A percentile compares a stretch with the other conserved stretches of the same genome.
Evolutionary conservation across 495 filamentous ascomycete genomes (phyloP).

Genomic region (Tetracladium marchalianum): DNA sequence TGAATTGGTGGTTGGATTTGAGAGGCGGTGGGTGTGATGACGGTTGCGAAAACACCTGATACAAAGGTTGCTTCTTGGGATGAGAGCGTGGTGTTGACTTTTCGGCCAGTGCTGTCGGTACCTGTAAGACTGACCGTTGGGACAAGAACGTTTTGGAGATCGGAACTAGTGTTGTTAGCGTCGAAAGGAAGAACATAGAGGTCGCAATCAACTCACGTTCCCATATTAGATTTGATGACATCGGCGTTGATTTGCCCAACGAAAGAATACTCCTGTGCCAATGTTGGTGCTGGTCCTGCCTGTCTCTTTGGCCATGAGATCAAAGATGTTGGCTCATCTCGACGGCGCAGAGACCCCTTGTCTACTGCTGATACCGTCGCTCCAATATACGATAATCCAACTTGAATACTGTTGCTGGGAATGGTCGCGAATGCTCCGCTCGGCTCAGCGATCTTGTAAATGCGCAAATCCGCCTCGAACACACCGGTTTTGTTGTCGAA

Average conservation of each 20-base stretch:
- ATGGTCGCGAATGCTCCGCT: slow-evolving; percentile 47
- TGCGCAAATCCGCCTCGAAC: slow-evolving; percentile 60
- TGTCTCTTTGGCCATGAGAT: slow-evolving; percentile 19
- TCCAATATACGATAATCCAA: slow-evolving; percentile 47
- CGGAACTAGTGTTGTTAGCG: slow-evolving; percentile 21
- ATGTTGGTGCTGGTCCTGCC: slow-evolving; percentile 9
- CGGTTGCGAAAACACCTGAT: slow-evolving; percentile 45
- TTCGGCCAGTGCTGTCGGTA: slow-evolving; percentile 28
- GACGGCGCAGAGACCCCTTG: slow-evolving; percentile 16
- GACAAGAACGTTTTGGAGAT: slow-evolving; percentile 50
- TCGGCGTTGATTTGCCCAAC: slow-evolving; percentile 40
- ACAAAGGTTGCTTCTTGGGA: slow-evolving; percentile 60
- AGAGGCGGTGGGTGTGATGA: slow-evolving; percentile 28
- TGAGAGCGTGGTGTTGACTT: slow-evolving; percentile 50
- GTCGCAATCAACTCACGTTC: slow-evolving; percentile 9
- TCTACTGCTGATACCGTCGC: slow-evolving; percentile 38
- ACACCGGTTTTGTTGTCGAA: slow-evolving; percentile 51
- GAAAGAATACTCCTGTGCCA: slow-evolving; percentile 43
- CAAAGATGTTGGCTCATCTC: slow-evolving; percentile 7
- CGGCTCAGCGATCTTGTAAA: slow-evolving; percentile 52
- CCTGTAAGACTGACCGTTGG: slow-evolving; percentile 52
- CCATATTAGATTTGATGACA: slow-evolving; percentile 23
- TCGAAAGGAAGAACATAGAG: background rate
- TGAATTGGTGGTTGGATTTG: slow-evolving; percentile 21
- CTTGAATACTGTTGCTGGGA: slow-evolving; percentile 40